Base-by-base conservation (phyloP, 1,284 basidiomycete genomes). In the Puccinia hordei region DNA sequence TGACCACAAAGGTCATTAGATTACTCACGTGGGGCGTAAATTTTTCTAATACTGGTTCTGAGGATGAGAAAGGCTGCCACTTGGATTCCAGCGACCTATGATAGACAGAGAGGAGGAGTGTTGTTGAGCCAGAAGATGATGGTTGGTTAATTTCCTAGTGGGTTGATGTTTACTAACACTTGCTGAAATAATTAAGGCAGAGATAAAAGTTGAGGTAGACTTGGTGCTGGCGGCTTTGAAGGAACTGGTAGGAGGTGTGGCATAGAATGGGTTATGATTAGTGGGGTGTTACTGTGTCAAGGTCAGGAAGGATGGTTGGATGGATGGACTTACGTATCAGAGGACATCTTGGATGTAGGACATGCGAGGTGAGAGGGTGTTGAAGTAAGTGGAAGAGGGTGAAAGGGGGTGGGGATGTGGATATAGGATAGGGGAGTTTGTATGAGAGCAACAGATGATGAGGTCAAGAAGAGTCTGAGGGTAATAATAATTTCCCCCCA, bases 21-120 rank as follows among this genome's bases (percentile, higher is more conserved):
- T 17, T 83, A 51, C 86, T 83, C 5, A 86, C 86, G 69, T 83
- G 82, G 82, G 30, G 76, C 76, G 55, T 87, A 87, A 80, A 87
- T 84, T 77, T 85, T 84, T 27, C 81, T 76, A 82, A 87, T 86
- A 57, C 83, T 83, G 53, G 85, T 85, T 49, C 86, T 84, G 51
- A 87, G 82, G 74, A 86, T 44, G 66, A 87, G 73, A 83, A 87
- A 87, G 38, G 82, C 82, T n/a, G 71, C 69, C 49, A 86, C 59
- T 80, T 87, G 83, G 35, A 84, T 83, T n/a, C 81, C 83, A 75
- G 83, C 82, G 77, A 86, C 53, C 76, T 78, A 13, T 24, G 35
- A 66, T 49, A 4, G 15, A 51, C 44, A 72, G 8, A 49, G 30
- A 46, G 3, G n/a, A 44, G 4, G 38, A 27, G 44, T 33, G 27